These are phyloP conservation scores for Termitomyces eurrhizus DNA, from an alignment of 768 basidiomycete species.

Conservation along the genomic window DNA sequence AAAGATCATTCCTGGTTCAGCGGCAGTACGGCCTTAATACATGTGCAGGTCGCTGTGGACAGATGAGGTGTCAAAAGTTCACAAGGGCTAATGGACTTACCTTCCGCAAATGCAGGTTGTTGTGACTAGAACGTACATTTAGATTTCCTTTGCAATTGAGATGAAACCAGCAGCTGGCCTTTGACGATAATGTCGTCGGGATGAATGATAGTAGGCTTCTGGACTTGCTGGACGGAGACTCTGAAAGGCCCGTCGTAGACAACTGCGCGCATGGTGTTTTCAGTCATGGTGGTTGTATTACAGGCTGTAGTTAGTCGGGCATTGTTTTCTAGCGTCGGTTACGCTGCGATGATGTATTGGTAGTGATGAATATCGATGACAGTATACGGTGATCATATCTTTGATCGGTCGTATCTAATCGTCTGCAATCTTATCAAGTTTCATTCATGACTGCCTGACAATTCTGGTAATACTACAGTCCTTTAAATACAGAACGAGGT, in stretches of 20 bases:
- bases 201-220: slow-evolving; percentile 43
- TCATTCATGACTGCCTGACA: no score
- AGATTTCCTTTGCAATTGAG: background rate
- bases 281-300: slow-evolving; percentile 12
- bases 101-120: slow-evolving; percentile 52
- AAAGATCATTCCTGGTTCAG: slow-evolving; percentile 45
- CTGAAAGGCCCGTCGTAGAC: slow-evolving; percentile 49
- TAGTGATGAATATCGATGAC: no score
- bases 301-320: background rate
- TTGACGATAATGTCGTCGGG: slow-evolving; percentile 52
- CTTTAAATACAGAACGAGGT: no score
- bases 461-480: no score
- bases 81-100: slow-evolving; percentile 15
- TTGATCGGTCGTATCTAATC: no score
- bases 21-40: slow-evolving; percentile 54
- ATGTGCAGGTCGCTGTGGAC: slow-evolving; percentile 44
- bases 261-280: slow-evolving; percentile 42
- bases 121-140: slow-evolving; percentile 31
- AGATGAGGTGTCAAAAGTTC: background rate
- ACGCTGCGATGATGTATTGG: no score
- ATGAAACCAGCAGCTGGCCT: slow-evolving; percentile 23
- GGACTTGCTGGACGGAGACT: slow-evolving; percentile 43
- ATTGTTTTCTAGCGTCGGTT: no score
- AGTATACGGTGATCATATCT: no score
- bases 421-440: no score